Percentiles rank a stretch among this genome's conserved stretches.
Evolutionary conservation across 2,329 filamentous ascomycete species (phyloP).

Genomic region (Talaromyces verruculosus): DNA sequence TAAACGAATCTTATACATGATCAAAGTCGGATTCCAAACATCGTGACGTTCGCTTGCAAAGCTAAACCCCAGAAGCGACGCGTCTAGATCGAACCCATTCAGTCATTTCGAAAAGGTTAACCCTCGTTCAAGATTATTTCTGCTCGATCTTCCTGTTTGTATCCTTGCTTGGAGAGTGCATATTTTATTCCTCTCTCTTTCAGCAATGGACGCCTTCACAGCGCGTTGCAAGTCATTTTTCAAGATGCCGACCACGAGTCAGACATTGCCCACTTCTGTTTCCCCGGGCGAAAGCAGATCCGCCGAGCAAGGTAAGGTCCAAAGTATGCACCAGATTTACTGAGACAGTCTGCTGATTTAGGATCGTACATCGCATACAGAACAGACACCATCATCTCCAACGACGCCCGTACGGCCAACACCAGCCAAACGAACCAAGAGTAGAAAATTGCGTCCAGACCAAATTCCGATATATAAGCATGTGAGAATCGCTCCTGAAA

Average conservation of each 20-base stretch:
- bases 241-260: neutral
- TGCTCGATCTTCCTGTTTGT: neutral
- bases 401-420: neutral
- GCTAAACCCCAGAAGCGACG: neutral
- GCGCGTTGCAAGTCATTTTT: neutral
- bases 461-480: neutral
- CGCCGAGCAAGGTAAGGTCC: neutral
- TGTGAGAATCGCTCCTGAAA: neutral
- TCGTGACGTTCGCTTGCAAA: neutral
- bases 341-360: neutral
- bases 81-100: neutral
- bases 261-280: neutral
- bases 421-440: conserved; percentile 14
- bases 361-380: neutral
- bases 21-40: neutral
- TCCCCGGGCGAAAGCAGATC: neutral
- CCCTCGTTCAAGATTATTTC: neutral
- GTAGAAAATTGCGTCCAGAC: neutral
- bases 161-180: neutral
- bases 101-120: neutral
- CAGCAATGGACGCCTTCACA: neutral
- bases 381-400: neutral
- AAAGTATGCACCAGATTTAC: neutral
- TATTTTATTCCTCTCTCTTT: neutral
- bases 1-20: neutral